Base-by-base conservation (phyloP, 495 filamentous ascomycete genomes). In the Talaromyces proteolyticus region DNA sequence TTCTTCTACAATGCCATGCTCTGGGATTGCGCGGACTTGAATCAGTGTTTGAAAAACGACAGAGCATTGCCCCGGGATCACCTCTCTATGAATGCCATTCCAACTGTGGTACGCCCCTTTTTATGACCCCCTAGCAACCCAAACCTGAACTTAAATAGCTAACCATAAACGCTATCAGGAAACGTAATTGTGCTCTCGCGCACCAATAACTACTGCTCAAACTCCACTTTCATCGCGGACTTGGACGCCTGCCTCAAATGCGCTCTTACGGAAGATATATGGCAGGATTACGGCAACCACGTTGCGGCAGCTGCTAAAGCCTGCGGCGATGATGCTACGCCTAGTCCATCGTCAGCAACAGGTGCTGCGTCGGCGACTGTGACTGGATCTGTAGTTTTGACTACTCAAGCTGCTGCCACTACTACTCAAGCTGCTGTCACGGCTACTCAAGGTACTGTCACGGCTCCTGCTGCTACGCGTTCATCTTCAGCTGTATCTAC, bases 81-180 rank as follows among this genome's bases (percentile, higher is more conserved):
- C 62, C 72, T 6, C 45, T 56, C 1, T 79, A 76, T 53, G 63
- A 69, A 8, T 79, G 75, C 45, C 75, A 79, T 49, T 65, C 66
- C 34, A 67, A 68, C 51, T 79, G 75, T 50, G 75, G 75, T 77
- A 52, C 48, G 65, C 50, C 17, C 22, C 16, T 18, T 21, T 34
- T 34, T 1, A 34, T 14, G 8, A 10, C 14, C 4, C 8, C 14
- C 14, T 34, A 10, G 6, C 1, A 42, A 48, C 34, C n/a, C n/a
- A n/a, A n/a, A n/a, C n/a, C n/a, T n/a, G 19, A 58, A n/a, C 29
- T 34, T 2, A 34, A 14, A 34, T 10, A 34, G 4, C 29, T 14
- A 34, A 34, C 29, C 17, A 34, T 42, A 39, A 47, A 8, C 42
- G 44, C 49, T 25, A 49, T 3, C 23, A 76, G 73, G 74, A 19